These are phyloP conservation scores for Alternaria incomplexa DNA, from an alignment of 2,329 filamentous ascomycete genomes.

Conservation along the genomic window DNA sequence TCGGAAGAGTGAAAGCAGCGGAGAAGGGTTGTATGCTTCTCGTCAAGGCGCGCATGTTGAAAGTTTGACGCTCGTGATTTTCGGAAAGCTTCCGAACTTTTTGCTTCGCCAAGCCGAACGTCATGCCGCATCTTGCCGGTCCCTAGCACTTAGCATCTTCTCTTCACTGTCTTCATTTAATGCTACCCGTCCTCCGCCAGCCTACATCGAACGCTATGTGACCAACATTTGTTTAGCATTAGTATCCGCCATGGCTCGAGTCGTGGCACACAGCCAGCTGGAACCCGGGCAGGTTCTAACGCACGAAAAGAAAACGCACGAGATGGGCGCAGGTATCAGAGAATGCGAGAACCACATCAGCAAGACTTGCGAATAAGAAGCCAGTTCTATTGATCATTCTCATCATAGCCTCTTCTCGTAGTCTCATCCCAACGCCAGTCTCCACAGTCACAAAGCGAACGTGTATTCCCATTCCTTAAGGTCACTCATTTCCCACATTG, in stretches of 20 bases:
- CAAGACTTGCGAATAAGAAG: not conserved
- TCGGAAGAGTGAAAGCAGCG: conserved; percentile 17
- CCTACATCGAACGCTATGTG: not conserved
- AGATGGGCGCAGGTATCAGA: not conserved
- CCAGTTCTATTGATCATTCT: not conserved
- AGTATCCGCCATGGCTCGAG: no score
- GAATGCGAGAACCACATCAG: not conserved
- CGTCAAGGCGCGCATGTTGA: conserved; percentile 24
- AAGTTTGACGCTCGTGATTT: conserved; percentile 4
- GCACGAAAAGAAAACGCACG: accelerated
- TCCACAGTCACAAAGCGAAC: not conserved
- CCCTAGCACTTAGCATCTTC: not conserved
- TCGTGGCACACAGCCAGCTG: no score
- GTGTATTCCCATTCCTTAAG: not conserved
- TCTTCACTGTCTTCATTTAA: not conserved
- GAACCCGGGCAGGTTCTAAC: not conserved
- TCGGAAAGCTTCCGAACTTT: conserved; percentile 18
- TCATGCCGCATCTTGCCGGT: conserved; percentile 12
- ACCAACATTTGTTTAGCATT: no score
- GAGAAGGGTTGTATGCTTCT: conserved; percentile 18
- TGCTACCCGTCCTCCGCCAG: accelerated
- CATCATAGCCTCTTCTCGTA: not conserved
- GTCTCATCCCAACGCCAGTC: not conserved
- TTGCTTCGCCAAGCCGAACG: conserved; percentile 19
- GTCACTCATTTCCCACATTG: not conserved